phyloP scores from a whole-genome alignment of 768 basidiomycete species.

The Lactifluus hygrophoroides region DNA sequence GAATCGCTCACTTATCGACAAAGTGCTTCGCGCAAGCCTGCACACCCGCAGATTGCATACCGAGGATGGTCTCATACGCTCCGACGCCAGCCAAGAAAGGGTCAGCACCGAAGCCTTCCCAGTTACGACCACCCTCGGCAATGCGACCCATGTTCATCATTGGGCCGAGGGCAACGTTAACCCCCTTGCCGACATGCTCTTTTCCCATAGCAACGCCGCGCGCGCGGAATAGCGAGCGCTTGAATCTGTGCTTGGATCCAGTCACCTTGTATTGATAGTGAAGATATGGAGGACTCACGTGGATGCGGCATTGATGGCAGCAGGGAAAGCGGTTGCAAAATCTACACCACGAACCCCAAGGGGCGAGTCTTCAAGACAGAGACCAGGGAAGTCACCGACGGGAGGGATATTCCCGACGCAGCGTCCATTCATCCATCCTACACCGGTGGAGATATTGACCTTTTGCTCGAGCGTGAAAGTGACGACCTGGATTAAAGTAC shows the following conservation, averaged over 20 bases:
- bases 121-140: conserved; percentile 77
- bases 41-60: conserved; percentile 70
- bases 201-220: conserved; percentile 73
- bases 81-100: conserved; percentile 78
- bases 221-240: conserved; percentile 65
- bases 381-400: conserved; percentile 49
- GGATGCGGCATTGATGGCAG: conserved; percentile 75
- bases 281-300: conserved; percentile 41
- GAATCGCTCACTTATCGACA: conserved; percentile 53
- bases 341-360: conserved; percentile 72
- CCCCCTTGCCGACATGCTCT: conserved; percentile 79
- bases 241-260: conserved; percentile 40
- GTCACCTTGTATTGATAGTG: not conserved
- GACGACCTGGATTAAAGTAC: not conserved
- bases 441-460: conserved; percentile 20
- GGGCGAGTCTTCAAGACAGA: conserved; percentile 72
- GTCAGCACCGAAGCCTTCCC: conserved; percentile 94
- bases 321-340: conserved; percentile 69
- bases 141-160: conserved; percentile 86
- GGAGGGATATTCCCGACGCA: conserved; percentile 63
- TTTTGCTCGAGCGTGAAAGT: conserved; percentile 18
- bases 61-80: conserved; percentile 73
- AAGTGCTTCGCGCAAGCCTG: conserved; percentile 85
- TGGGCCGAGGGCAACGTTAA: conserved; percentile 66
- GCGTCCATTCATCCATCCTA: conserved; percentile 50